Conservation (phyloP, 768 basidiomycete species). For the Auricularia cornea region DNA sequence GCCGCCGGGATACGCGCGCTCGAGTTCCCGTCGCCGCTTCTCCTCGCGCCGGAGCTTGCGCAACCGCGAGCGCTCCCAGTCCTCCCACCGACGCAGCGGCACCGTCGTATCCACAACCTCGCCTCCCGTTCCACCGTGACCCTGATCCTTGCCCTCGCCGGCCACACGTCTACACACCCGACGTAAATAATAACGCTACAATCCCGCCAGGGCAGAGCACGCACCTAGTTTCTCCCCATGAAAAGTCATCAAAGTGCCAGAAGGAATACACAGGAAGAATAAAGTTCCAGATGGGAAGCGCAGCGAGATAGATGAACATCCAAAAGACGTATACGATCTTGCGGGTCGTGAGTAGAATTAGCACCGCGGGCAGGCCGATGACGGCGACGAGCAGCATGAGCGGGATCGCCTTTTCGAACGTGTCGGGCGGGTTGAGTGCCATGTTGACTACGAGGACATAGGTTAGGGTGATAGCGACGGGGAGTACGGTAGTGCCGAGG, state of each 20-base stretch:
- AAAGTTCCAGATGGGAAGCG: slow-evolving; percentile 95
- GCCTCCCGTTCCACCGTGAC: slow-evolving; percentile 61
- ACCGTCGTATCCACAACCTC: slow-evolving; percentile 49
- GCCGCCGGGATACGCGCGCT: slow-evolving; percentile 64
- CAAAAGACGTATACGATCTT: slow-evolving; percentile 95
- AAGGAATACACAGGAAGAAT: slow-evolving; percentile 91
- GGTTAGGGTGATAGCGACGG: slow-evolving; percentile 87
- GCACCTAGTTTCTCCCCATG: slow-evolving; percentile 97
- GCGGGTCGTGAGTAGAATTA: slow-evolving; percentile 89
- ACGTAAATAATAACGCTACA: too few species aligned
- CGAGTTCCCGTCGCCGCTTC: slow-evolving; percentile 69
- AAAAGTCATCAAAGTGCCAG: slow-evolving; percentile 99
- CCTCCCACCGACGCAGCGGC: slow-evolving; percentile 98
- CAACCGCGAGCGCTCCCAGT: slow-evolving; percentile 94
- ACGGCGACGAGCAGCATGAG: slow-evolving; percentile 83
- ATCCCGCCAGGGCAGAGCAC: slow-evolving; percentile 15
- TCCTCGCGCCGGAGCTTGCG: slow-evolving; percentile 88
- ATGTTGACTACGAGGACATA: slow-evolving; percentile 80
- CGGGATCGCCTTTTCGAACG: slow-evolving; percentile 91
- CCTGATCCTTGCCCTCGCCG: slow-evolving; percentile 76
- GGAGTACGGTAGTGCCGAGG: slow-evolving; percentile 83
- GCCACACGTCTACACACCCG: slow-evolving; percentile 85
- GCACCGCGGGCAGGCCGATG: slow-evolving; percentile 83
- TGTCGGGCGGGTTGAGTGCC: slow-evolving; percentile 68
- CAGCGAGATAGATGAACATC: slow-evolving; percentile 92